Evolutionary conservation across 2,329 filamentous ascomycete genomes (phyloP), one percentile per base, ranked within the genome.

Genomic region (Albophoma yamanashiensis): DNA sequence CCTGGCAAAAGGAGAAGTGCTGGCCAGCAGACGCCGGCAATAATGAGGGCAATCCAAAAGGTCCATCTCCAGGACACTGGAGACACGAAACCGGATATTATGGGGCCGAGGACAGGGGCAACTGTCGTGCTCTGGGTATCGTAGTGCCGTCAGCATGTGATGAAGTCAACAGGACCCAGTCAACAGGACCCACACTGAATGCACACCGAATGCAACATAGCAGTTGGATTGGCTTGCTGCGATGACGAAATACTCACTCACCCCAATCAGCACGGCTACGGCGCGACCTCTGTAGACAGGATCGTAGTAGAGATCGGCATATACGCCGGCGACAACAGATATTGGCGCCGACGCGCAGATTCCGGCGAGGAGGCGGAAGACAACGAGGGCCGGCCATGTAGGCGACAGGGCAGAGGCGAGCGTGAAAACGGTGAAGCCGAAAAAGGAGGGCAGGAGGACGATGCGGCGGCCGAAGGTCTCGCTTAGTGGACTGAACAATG

Each of bases 391-490:
- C 0, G 71, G 61, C 73, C 73, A 80, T 38, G 68, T 75, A 0
- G 76, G 76, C 0, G 75, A 72, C 1, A 79, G 59, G 0, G 76
- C 75, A 59, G 74, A 78, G 6, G 68, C 76, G 47, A 76, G 67
- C 0, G 74, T 78, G 57, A 69, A 76, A 5, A 74, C 55, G 11
- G 70, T 72, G 60, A 73, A 77, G 3, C 71, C 64, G n/a, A 69
- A 55, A 61, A 85, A 84, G 0, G 82, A 79, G 12, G 67, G 72
- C 0, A 85, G 71, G 61, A 85, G 66, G 8, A 78, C 72, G 1
- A 70, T 66, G 56, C 67, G 71, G 0, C 76, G 69, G 1, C 76
- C 76, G 47, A 72, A 67, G 2, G 72, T 68, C 57, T 78, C 76
- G n/a, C 73, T 76, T 2, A 78, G 62, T 0, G 76, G 76, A 5